Evolutionary conservation across 495 filamentous ascomycete genomes (phyloP).

Genomic region (Aspergillus funiculosus): DNA sequence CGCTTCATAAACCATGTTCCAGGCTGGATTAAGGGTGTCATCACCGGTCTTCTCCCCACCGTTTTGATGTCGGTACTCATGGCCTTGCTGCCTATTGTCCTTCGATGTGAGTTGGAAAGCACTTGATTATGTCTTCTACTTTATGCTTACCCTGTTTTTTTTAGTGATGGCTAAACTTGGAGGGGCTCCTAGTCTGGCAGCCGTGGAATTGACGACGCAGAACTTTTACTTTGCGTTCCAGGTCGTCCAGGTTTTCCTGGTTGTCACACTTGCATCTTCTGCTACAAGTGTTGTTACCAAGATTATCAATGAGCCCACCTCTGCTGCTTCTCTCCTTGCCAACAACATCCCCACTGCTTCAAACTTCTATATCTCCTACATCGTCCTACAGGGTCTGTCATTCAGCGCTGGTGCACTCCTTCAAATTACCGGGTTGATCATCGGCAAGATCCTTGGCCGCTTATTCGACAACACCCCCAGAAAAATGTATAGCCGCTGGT

Average conservation of each 20-base stretch:
- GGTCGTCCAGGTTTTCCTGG: slow-evolving; percentile 89
- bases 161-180: slow-evolving; percentile 68
- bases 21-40: slow-evolving; percentile 62
- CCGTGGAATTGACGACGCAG: slow-evolving; percentile 80
- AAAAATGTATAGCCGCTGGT: slow-evolving; percentile 66
- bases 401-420: slow-evolving; percentile 69
- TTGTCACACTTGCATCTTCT: slow-evolving; percentile 73
- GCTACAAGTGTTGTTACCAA: slow-evolving; percentile 48
- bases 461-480: slow-evolving; percentile 68
- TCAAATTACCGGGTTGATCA: slow-evolving; percentile 69
- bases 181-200: slow-evolving; percentile 70
- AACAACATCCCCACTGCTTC: slow-evolving; percentile 70
- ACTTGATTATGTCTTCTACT: too few relatives aligned
- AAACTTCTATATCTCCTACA: slow-evolving; percentile 94
- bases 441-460: slow-evolving; percentile 73
- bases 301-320: slow-evolving; percentile 59
- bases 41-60: slow-evolving; percentile 78
- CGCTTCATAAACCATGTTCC: slow-evolving; percentile 71
- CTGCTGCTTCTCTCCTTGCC: slow-evolving; percentile 61
- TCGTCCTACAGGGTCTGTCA: slow-evolving; percentile 88
- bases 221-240: slow-evolving; percentile 95
- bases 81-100: slow-evolving; percentile 80
- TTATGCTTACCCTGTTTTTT: neutral
- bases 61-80: slow-evolving; percentile 80
- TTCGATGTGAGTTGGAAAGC: slow-evolving; percentile 52